Percentiles rank a stretch among this genome's conserved stretches.
These are phyloP conservation scores for Furcasterigmium sp. DNA, from an alignment of 2,329 filamentous ascomycete genomes.

Conservation along the genomic window DNA sequence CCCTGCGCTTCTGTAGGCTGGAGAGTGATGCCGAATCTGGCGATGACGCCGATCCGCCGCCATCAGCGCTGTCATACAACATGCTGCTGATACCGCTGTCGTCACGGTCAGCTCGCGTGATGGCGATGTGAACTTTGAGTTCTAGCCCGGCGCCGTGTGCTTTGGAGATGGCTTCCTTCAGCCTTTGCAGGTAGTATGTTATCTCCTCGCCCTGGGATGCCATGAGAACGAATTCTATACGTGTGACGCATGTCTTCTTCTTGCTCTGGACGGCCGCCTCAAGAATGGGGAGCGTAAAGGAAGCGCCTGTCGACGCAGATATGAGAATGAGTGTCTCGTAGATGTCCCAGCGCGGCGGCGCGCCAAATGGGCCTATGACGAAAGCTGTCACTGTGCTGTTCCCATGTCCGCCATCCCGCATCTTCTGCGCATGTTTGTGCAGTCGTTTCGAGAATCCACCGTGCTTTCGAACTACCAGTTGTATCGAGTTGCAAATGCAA, in stretches of 20 bases:
- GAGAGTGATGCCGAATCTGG: neutral
- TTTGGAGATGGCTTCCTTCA: slow-evolving; percentile 37
- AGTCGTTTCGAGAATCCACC: slow-evolving; percentile 52
- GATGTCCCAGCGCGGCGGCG: slow-evolving; percentile 48
- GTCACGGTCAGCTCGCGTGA: slow-evolving; percentile 32
- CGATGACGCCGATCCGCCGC: neutral
- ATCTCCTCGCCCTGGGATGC: slow-evolving; percentile 48
- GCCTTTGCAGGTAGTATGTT: slow-evolving; percentile 46
- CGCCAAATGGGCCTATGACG: slow-evolving; percentile 51
- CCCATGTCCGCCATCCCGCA: neutral
- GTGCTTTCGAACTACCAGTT: slow-evolving; percentile 52
- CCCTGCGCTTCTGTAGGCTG: neutral
- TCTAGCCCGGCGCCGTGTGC: slow-evolving; percentile 40
- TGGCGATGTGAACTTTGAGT: slow-evolving; percentile 47
- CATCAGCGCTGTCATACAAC: neutral
- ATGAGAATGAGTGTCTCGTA: slow-evolving; percentile 57
- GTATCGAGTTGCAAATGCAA: slow-evolving; percentile 54
- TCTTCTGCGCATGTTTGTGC: slow-evolving; percentile 27
- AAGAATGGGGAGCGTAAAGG: slow-evolving; percentile 54
- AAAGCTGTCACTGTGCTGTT: slow-evolving; percentile 35
- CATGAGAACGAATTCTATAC: slow-evolving; percentile 48
- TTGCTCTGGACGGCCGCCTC: slow-evolving; percentile 43
- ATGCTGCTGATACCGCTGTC: neutral
- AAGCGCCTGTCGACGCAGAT: slow-evolving; percentile 57
- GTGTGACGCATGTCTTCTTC: slow-evolving; percentile 39